Base-by-base conservation (phyloP, 768 basidiomycete species). In the Mycena latifolia region DNA sequence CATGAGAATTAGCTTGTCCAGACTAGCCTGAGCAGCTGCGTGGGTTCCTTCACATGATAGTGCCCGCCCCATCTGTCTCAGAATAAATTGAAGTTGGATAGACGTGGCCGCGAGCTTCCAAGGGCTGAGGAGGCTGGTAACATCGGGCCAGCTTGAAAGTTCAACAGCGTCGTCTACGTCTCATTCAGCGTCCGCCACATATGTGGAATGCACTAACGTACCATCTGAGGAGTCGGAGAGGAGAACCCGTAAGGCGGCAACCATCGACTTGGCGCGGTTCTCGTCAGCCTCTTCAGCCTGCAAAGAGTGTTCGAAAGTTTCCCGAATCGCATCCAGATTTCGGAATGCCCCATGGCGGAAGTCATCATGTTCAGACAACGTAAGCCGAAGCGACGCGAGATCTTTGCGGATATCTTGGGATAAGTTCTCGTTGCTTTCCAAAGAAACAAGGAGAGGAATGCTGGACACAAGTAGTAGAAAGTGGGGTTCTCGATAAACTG, bases 101-200 rank as follows among this genome's bases (percentile, higher is more conserved):
- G 90, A 89, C 0, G 94, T 93, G 3, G 92, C 91, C 12, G 91
- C 88, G 27, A 94, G 85, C 72, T 91, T 92, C 92, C 93, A 95
- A 0, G 92, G 93, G 66, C 91, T 93, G 29, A 94, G 79, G 33
- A 92, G 79, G 12, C 87, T 88, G 0, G 88, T 88, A 15, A 90
- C 84, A 65, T 85, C 82, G 22, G 87, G 85, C 84, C 88, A 89
- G 59, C 85, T 86, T 54, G 83, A 84, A 55, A 86, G 78, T 41
- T 87, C 86, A 22, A 84, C 78, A 58, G 87, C 85, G 50, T 53
- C 37, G 59, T 57, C 18, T 43, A 20, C 11, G 4, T 50, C 50
- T 59, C 17, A 55, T 53, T 24, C 18, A 35, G 29, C 20, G 41
- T 55, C 47, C 59, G 31, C 24, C 14, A 28, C 12, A 14, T 22